These are phyloP conservation scores for Melastoma malabathricum DNA, from an alignment of 345 rosid species.

Conservation along the genomic window DNA sequence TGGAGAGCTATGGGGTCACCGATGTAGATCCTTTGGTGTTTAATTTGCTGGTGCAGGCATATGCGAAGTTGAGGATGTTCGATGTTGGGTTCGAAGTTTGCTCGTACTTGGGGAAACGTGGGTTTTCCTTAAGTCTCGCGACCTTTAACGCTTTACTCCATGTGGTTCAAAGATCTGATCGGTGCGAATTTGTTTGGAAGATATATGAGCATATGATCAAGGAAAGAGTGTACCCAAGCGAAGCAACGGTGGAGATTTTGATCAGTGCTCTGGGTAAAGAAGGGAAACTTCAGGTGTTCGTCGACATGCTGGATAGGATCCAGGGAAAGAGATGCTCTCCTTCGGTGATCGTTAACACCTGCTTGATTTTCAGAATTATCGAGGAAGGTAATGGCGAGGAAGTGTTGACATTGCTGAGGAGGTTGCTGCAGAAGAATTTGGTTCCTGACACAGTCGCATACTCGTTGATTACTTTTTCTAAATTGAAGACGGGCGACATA, in stretches of 20 bases:
- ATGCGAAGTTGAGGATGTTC: constrained; percentile 43
- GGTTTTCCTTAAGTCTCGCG: constrained; percentile 36
- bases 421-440: constrained; percentile 58
- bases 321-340: constrained; percentile 62
- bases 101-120: constrained; percentile 27
- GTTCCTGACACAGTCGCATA: constrained; percentile 54
- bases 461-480: constrained; percentile 43
- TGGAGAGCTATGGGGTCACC: constrained; percentile 24
- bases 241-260: constrained; percentile 31
- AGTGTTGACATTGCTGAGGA: constrained; percentile 42
- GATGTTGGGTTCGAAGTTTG: constrained; percentile 54
- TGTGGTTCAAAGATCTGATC: constrained; percentile 40
- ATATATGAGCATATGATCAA: constrained; percentile 50
- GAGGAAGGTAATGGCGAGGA: constrained; percentile 38
- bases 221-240: constrained; percentile 39
- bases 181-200: constrained; percentile 40
- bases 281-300: constrained; percentile 40
- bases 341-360: constrained; percentile 41
- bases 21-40: constrained; percentile 43
- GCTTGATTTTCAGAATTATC: constrained; percentile 36
- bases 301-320: constrained; percentile 48
- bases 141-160: constrained; percentile 51
- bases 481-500: constrained; percentile 28
- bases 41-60: constrained; percentile 51
- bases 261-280: constrained; percentile 55